Base-by-base conservation (phyloP, 139 green algal species). In the Ostreobium quekettii region DNA sequence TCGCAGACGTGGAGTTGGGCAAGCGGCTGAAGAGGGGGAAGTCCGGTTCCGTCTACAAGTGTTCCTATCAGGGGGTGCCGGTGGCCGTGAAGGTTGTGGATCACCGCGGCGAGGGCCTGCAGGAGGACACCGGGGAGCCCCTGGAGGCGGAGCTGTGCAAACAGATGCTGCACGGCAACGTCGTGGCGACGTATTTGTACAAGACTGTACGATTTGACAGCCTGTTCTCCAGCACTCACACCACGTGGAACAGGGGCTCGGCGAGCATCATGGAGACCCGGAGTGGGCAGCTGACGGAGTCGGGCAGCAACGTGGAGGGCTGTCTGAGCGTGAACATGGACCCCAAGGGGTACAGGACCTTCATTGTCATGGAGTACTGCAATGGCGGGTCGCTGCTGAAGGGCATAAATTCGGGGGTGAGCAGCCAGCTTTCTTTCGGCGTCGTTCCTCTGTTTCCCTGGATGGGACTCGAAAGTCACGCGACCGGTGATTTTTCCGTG, bases 341-440 rank as follows among this genome's bases (percentile, higher is more conserved):
- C n/a, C n/a, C n/a, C n/a, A n/a, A n/a, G n/a, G n/a, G 47, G 47
- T 38, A 66, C 59, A 42, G 59, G 47, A 66, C 30, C 7, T 66
- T 38, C 26, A 22, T 48, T 62, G 59, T 66, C 30, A 66, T 66
- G 59, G 28, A 66, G 32, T 66, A 47, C 59, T 66, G 59, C 32
- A 42, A 66, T 42, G 11, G 29, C 5, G 59, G 59, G 24, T 48
- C 19, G 7, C 26, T 66, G 59, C 32, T 48, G 19, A 42, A 38
- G 32, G 59, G 11, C 11, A 66, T 66, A n/a, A n/a, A n/a, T n/a
- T n/a, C n/a, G n/a, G n/a, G n/a, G n/a, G n/a, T n/a, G n/a, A n/a
- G n/a, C n/a, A n/a, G n/a, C n/a, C n/a, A n/a, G n/a, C n/a, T n/a
- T n/a, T n/a, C n/a, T n/a, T n/a, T n/a, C n/a, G n/a, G n/a, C n/a